These are phyloP conservation scores for barley (Hordeum vulgare) DNA, from an alignment of 176 grass and related monocot species.

Conservation along the genomic window DNA sequence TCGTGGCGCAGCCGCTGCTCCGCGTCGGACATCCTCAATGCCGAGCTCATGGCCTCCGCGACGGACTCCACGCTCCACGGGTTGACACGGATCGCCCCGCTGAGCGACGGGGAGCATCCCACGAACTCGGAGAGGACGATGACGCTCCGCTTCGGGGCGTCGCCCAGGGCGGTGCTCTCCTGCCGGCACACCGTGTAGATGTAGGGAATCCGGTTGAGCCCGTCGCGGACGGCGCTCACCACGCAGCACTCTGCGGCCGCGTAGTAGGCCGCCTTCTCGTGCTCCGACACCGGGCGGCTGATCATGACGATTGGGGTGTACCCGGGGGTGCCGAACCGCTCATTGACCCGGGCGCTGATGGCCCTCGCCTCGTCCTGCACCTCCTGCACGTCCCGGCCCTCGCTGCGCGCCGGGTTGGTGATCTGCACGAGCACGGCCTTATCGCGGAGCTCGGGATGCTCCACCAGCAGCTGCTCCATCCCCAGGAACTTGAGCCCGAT, in stretches of 20 bases:
- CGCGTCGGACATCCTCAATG: conserved; percentile 46
- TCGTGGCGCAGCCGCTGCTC: conserved; percentile 91
- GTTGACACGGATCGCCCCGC: conserved; percentile 81
- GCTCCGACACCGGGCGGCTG: conserved; percentile 32
- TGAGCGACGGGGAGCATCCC: conserved; percentile 85
- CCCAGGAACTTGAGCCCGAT: conserved; percentile 93
- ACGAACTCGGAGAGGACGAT: conserved; percentile 91
- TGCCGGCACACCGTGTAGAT: conserved; percentile 91
- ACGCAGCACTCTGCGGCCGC: conserved; percentile 78
- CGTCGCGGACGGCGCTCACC: conserved; percentile 77
- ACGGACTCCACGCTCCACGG: conserved; percentile 87
- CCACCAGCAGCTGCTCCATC: conserved; percentile 77
- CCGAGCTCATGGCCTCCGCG: conserved; percentile 71
- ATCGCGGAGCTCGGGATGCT: conserved; percentile 55
- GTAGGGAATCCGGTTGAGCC: conserved; percentile 88
- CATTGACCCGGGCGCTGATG: conserved; percentile 76
- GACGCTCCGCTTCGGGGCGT: conserved; percentile 55
- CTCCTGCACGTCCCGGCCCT: conserved; percentile 84
- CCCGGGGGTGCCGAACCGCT: conserved; percentile 52
- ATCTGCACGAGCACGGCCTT: conserved; percentile 78
- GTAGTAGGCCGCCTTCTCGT: conserved; percentile 86
- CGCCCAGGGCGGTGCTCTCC: conserved; percentile 39
- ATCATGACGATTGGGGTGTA: conserved; percentile 71
- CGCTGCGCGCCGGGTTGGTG: conserved; percentile 76
- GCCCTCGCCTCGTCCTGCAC: conserved; percentile 58